Conservation (phyloP, 257 asterid genomes). For the Solanum gracilifrons region DNA sequence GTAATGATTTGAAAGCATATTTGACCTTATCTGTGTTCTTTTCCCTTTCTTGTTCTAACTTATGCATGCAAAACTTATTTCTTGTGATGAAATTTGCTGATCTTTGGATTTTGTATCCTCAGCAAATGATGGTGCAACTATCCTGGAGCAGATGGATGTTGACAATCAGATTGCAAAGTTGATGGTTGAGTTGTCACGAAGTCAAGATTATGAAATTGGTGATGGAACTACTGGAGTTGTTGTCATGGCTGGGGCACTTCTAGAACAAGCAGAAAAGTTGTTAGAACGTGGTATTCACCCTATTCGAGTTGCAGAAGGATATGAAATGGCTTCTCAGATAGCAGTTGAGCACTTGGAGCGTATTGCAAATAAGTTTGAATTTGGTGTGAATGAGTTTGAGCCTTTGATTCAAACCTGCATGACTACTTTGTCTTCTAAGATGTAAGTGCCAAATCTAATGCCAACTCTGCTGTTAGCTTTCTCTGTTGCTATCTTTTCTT, state of each 20-base stretch:
- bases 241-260: conserved; percentile 92
- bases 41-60: not conserved
- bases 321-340: conserved; percentile 78
- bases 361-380: conserved; percentile 60
- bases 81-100: not conserved
- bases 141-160: conserved; percentile 92
- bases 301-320: conserved; percentile 86
- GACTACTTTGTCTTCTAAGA: conserved; percentile 92
- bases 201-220: conserved; percentile 94
- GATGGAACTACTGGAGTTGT: conserved; percentile 96
- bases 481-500: not conserved
- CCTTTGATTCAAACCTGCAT: conserved; percentile 76
- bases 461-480: not conserved
- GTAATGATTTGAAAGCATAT: not conserved
- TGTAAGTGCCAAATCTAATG: conserved; percentile 37
- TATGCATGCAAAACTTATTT: not conserved
- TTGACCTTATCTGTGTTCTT: not conserved
- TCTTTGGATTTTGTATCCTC: not conserved
- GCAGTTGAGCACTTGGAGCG: conserved; percentile 73
- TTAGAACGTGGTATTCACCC: conserved; percentile 89
- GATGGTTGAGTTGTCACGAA: conserved; percentile 82
- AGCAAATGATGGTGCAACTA: conserved; percentile 94
- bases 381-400: conserved; percentile 33
- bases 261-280: conserved; percentile 80
- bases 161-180: conserved; percentile 90